Percentiles rank a stretch among this genome's conserved stretches.
Conservation (phyloP, 2,329 filamentous ascomycete genomes). For the Metarhizium album region DNA sequence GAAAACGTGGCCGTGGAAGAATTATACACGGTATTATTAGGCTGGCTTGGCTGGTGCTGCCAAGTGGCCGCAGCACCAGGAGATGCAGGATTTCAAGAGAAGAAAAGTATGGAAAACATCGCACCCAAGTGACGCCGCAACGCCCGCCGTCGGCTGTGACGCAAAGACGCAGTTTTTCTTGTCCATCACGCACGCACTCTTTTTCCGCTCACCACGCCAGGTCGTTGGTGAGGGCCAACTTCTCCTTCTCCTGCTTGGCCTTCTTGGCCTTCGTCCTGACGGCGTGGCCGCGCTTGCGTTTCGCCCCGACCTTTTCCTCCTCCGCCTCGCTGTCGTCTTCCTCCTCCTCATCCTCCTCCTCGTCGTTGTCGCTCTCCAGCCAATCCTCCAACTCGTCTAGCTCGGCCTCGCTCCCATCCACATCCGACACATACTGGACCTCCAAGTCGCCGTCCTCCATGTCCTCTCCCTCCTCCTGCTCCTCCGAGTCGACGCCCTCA, state of each 20-base stretch:
- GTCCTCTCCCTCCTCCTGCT: conserved; percentile 62
- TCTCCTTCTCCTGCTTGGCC: conserved; percentile 50
- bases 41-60: too few relatives aligned
- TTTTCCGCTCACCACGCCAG: conserved; percentile 26
- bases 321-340: conserved; percentile 49
- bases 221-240: conserved; percentile 31
- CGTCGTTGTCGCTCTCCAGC: conserved; percentile 62
- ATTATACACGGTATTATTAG: too few relatives aligned
- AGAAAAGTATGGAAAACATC: too few relatives aligned
- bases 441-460: conserved; percentile 63
- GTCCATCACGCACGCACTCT: neutral
- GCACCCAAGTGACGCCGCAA: neutral
- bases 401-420: conserved; percentile 76
- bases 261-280: conserved; percentile 36
- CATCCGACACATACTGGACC: conserved; percentile 88
- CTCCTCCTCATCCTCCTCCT: conserved; percentile 46
- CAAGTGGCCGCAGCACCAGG: neutral
- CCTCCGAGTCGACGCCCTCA: conserved; percentile 71
- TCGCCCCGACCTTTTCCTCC: conserved; percentile 43
- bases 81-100: neutral
- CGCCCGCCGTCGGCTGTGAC: neutral
- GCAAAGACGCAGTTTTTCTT: too few relatives aligned
- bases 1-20: too few relatives aligned
- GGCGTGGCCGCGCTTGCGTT: conserved; percentile 40
- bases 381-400: conserved; percentile 81